Base-by-base conservation (phyloP, 2,329 filamentous ascomycete genomes). In the Clonostachys rhizophaga region DNA sequence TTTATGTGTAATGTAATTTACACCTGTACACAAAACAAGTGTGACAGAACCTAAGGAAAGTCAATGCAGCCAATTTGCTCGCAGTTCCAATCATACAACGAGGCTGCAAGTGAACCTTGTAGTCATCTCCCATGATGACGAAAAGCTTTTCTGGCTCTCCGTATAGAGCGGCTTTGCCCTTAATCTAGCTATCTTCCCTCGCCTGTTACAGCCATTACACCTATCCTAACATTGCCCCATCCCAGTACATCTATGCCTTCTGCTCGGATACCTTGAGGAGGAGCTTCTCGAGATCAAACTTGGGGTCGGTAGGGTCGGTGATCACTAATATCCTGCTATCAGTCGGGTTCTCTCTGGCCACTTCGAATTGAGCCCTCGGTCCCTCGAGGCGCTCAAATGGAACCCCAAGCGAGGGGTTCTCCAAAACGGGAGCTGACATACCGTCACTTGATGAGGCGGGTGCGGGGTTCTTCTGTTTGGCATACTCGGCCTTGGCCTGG, bases 281-380 rank as follows among this genome's bases (percentile, higher is more conserved):
- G 69, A 83, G 89, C 58, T 87, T 84, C 77, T 97, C 92, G 58
- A 97, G 78, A 67, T 99, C 91, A 74, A 97, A 97, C 64, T 91
- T 89, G 64, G 91, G 84, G 74, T 94, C 84, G 64, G 86, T 82
- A 51, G 86, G 86, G 72, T 97, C 86, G 50, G 61, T 61, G 43
- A 65, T 56, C 37, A 60, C 67, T 69, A 47, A 4, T 30, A 30
- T 10, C 2, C 4, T 30, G 9, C 24, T 30, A 30, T 30, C 24
- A 30, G 24, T 30, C 24, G 24, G 8, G 24, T 30, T 30, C 24
- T 30, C 24, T 30, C 4, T 30, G 24, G 9, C 24, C 24, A 30
- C 24, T 9, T 30, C 24, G 24, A 30, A 30, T 30, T 30, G 24
- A 30, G 24, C 24, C 24, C 24, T 24, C 24, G 8, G 55, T 43